Evolutionary conservation across 768 basidiomycete genomes (phyloP), one percentile per base, ranked within the genome.

Genomic region (Grammothele lineata): DNA sequence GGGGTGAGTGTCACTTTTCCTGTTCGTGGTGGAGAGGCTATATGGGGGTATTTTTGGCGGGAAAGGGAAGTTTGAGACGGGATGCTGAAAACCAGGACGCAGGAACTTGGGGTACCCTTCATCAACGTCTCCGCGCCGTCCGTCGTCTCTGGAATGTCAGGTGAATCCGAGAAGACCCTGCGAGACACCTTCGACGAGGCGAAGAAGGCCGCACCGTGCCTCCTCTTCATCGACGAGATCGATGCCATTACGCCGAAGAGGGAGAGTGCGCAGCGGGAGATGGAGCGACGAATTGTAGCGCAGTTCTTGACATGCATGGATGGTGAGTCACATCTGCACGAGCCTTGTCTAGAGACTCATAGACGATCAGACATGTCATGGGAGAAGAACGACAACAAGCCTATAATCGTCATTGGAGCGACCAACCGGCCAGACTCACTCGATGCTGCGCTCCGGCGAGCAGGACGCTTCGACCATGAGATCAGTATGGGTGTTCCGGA

Each of bases 301-400:
- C 96, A 99, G 63, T 89, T 99, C 54, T 67, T 98, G 45, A 98
- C 95, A 0, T 97, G 95, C 70, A 96, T 99, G 91, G 96, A 99
- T 64, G 95, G 95, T 96, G 57, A 35, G 80, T 61, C 25, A 15
- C 32, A 14, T 33, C 5, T 37, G 19, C 5, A 3, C 19, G 26
- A 36, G 11, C 37, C 17, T 12, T 23, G 2, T 17, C 22, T 5
- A 12, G 7, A 22, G 32, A 3, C 2, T 21, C 32, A 19, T 43
- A 23, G 14, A 23, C 35, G n/a, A n/a, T n/a, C 46, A 97, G 95
- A 97, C 55, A 76, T 98, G 68, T 87, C 94, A 22, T 94, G 90
- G 92, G 90, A 94, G 41, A 94, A 92, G 66, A 92, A 82, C 1
- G 90, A 92, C 52, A 87, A 90, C 61, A 92, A 87, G 58, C 87